Percentiles rank a stretch among this genome's conserved stretches.
Conservation (phyloP, 139 green algal species). For the Chlamydomonas sp. region DNA sequence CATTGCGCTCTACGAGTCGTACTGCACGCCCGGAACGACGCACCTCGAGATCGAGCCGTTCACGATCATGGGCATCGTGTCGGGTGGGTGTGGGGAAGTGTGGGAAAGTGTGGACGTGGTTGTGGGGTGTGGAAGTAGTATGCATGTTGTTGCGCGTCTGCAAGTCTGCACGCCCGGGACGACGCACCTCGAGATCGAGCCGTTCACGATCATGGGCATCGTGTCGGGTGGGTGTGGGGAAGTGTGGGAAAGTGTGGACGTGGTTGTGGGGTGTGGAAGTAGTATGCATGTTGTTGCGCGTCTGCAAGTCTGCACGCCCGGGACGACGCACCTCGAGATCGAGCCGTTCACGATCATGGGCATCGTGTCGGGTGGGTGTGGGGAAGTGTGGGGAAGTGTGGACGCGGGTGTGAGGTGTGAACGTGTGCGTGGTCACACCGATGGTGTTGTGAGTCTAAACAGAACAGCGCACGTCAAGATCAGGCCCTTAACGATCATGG, state of each 20-base stretch:
- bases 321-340: slow-evolving; percentile 94
- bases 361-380: slow-evolving; percentile 88
- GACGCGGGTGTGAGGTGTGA: too few species aligned
- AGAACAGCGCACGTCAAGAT: slow-evolving; percentile 98
- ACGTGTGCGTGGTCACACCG: too few species aligned
- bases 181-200: slow-evolving; percentile 98
- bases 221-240: too few species aligned
- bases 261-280: too few species aligned
- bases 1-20: slow-evolving; percentile 67
- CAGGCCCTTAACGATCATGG: slow-evolving; percentile 96
- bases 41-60: slow-evolving; percentile 99
- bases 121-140: too few species aligned
- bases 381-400: too few species aligned
- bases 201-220: slow-evolving; percentile 97
- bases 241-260: too few species aligned
- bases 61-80: slow-evolving; percentile 96
- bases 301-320: slow-evolving; percentile 57
- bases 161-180: slow-evolving; percentile 45
- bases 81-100: too few species aligned
- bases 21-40: slow-evolving; percentile 54
- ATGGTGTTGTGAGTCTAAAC: too few species aligned
- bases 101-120: too few species aligned
- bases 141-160: too few species aligned
- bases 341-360: slow-evolving; percentile 97
- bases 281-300: too few species aligned